Conservation (phyloP, 2,329 filamentous ascomycete genomes). For the Thielaviopsis musarum region DNA sequence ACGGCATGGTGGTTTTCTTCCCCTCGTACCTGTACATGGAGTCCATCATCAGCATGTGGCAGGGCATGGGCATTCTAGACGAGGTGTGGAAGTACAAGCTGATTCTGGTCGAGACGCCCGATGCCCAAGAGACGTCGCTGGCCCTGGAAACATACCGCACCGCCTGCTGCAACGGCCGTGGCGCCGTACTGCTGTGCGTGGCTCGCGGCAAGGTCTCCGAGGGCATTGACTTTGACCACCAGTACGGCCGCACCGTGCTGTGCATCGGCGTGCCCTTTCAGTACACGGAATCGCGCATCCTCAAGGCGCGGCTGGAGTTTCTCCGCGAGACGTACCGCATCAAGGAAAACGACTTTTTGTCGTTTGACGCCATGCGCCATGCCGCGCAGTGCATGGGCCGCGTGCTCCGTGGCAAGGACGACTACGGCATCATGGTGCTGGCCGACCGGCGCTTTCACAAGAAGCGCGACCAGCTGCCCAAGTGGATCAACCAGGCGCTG, state of each 20-base stretch:
- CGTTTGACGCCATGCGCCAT: conserved; percentile 98
- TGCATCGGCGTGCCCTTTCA: conserved; percentile 97
- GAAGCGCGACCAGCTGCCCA: conserved; percentile 77
- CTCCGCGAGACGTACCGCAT: conserved; percentile 95
- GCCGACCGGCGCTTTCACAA: conserved; percentile 88
- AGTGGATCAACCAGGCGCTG: conserved; percentile 88
- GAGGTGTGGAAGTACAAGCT: conserved; percentile 99
- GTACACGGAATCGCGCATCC: conserved; percentile 92
- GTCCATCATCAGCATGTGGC: conserved; percentile 97
- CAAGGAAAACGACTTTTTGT: conserved; percentile 90
- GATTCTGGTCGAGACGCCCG: conserved; percentile 92
- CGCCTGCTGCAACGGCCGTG: conserved; percentile 90
- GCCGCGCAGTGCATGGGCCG: conserved; percentile 91
- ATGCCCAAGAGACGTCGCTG: conserved; percentile 90
- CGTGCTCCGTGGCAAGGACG: conserved; percentile 88
- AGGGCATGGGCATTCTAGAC: conserved; percentile 94
- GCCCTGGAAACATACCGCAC: conserved; percentile 94
- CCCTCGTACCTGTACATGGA: conserved; percentile 99
- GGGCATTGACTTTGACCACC: conserved; percentile 98
- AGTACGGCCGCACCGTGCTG: conserved; percentile 88
- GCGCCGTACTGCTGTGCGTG: conserved; percentile 84
- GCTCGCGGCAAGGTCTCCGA: conserved; percentile 94
- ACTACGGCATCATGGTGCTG: conserved; percentile 99
- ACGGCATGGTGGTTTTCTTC: conserved; percentile 98
- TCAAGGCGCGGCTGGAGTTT: conserved; percentile 91